These are phyloP conservation scores for Maudiozyma turicensis DNA, from an alignment of 805 yeast genomes.

Conservation along the genomic window DNA sequence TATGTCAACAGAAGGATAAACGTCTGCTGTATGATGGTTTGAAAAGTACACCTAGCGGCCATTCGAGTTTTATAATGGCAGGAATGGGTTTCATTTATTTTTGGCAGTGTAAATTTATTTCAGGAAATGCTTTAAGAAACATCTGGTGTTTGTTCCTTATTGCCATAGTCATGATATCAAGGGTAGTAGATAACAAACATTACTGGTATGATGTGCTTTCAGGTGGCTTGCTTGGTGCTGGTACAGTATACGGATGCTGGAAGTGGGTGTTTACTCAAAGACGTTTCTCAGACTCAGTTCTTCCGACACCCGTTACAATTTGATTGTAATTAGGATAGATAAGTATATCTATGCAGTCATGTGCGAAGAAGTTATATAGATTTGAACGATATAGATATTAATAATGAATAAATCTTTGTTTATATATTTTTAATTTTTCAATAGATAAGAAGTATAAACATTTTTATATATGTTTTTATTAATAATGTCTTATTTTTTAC, in stretches of 20 bases:
- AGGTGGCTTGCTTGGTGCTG: constrained; percentile 17
- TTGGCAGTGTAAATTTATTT: constrained; percentile 17
- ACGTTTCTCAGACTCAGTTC: not conserved
- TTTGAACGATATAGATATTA: not conserved
- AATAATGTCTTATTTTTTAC: constrained; percentile 7
- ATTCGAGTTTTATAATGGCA: constrained; percentile 19
- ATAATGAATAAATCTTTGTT: not conserved
- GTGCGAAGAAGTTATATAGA: not conserved
- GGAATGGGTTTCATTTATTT: constrained; percentile 18
- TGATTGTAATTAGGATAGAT: not conserved
- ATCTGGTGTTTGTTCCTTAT: constrained; percentile 22
- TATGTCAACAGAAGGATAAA: constrained; percentile 15
- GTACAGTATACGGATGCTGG: constrained; percentile 9
- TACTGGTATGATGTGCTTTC: constrained; percentile 25
- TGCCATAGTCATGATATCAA: constrained; percentile 19
- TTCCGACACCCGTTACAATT: not conserved
- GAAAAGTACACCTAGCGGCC: constrained; percentile 28
- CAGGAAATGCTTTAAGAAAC: constrained; percentile 12
- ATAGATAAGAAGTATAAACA: not conserved
- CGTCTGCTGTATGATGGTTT: constrained; percentile 21
- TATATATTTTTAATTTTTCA: not conserved
- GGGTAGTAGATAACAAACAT: constrained; percentile 25
- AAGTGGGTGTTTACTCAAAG: constrained; percentile 5
- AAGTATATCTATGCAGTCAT: not conserved
- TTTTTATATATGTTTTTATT: not conserved